Percentiles rank a stretch among this genome's conserved stretches.
Conservation (phyloP, 2,329 filamentous ascomycete genomes). For the Xenoacremonium recifei region DNA sequence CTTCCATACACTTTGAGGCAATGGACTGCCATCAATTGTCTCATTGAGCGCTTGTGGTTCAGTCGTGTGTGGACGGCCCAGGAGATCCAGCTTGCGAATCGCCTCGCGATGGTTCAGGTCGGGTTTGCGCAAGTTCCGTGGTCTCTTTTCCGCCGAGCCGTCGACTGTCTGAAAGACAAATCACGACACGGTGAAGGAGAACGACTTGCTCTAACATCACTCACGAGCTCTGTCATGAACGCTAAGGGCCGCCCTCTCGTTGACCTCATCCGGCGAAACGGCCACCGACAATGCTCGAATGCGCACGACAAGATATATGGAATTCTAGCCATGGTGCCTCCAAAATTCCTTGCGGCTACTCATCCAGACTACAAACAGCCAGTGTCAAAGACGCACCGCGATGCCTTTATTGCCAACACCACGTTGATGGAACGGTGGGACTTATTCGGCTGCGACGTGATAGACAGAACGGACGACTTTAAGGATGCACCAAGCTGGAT, state of each 20-base stretch:
- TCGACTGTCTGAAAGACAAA: conserved; percentile 3
- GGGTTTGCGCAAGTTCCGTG: background rate
- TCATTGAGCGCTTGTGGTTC: conserved; percentile 1
- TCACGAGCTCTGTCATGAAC: no score
- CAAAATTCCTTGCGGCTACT: background rate
- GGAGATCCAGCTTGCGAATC: conserved; percentile 2
- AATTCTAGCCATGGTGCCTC: background rate
- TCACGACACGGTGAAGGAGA: no score
- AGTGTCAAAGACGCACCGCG: background rate
- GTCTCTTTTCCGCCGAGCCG: conserved; percentile 1
- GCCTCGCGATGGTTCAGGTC: background rate
- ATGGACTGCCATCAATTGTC: background rate
- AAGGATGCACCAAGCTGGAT: no score
- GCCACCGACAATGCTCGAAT: no score
- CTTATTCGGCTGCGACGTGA: conserved; percentile 1
- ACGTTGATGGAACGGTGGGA: background rate
- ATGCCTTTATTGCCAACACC: conserved; percentile 1
- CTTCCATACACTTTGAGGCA: background rate
- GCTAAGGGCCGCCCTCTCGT: no score
- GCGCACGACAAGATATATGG: conserved; percentile 2
- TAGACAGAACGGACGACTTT: no score
- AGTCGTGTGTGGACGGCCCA: conserved; percentile 1
- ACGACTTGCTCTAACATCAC: no score
- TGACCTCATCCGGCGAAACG: no score
- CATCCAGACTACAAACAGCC: background rate